Conservation (phyloP, 2,329 filamentous ascomycete genomes). For the Colletotrichum scovillei region DNA sequence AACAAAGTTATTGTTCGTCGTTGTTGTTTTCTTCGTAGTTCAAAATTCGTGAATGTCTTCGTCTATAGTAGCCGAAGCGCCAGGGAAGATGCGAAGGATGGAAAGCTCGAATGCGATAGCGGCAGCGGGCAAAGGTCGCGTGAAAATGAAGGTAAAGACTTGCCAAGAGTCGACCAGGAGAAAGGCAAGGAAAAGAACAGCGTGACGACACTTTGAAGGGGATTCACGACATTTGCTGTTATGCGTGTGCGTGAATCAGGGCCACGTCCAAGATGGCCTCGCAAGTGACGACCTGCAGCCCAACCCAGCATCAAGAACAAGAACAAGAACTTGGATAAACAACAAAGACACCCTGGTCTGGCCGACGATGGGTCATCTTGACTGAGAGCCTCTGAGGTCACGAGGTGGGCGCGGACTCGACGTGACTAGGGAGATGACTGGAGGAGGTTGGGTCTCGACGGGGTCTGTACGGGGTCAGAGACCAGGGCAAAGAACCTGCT, state of each 20-base stretch:
- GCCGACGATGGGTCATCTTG: background rate
- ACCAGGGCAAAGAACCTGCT: background rate
- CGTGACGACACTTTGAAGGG: background rate
- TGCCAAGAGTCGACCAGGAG: background rate
- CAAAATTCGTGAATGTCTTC: background rate
- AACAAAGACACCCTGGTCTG: background rate
- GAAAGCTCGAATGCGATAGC: background rate
- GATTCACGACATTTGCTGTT: background rate
- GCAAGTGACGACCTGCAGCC: background rate
- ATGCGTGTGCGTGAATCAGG: background rate
- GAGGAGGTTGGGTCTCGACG: constrained; percentile 11
- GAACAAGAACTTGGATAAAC: background rate
- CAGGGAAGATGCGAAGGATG: background rate
- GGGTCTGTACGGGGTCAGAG: constrained; percentile 14
- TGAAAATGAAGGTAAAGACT: background rate
- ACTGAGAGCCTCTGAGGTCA: background rate
- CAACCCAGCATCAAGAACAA: background rate
- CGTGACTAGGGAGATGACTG: constrained; percentile 2
- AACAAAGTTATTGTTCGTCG: background rate
- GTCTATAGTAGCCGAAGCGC: background rate
- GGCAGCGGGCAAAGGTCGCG: background rate
- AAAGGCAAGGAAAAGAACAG: background rate
- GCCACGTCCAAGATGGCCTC: background rate
- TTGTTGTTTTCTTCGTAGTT: background rate
- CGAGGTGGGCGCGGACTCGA: constrained; percentile 6